A percentile compares a stretch with the other conserved stretches of the same genome.
These are phyloP conservation scores for Candida xyloterini DNA, from an alignment of 805 yeast genomes.

Conservation along the genomic window DNA sequence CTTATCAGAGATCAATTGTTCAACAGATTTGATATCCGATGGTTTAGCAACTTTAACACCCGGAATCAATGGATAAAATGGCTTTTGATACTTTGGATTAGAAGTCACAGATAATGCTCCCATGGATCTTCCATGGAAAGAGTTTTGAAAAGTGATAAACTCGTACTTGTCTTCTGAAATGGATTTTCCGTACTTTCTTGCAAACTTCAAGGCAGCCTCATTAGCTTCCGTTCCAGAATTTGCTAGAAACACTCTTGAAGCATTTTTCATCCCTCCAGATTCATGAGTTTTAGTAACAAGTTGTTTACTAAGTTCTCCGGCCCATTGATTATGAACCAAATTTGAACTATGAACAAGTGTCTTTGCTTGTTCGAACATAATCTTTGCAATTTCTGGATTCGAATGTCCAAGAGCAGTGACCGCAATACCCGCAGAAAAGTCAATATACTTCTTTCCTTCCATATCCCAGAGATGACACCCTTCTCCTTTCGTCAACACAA, in stretches of 20 bases:
- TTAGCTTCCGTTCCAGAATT: slow-evolving; percentile 62
- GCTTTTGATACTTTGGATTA: slow-evolving; percentile 87
- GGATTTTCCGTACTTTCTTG: slow-evolving; percentile 73
- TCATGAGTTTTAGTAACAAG: slow-evolving; percentile 65
- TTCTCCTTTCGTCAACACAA: slow-evolving; percentile 75
- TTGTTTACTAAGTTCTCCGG: slow-evolving; percentile 72
- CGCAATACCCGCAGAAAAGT: slow-evolving; percentile 95
- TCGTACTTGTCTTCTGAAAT: slow-evolving; percentile 59
- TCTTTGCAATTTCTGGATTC: slow-evolving; percentile 67
- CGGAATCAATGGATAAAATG: slow-evolving; percentile 89
- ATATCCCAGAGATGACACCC: slow-evolving; percentile 82
- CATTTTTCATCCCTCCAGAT: slow-evolving; percentile 78
- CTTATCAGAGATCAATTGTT: slow-evolving; percentile 51
- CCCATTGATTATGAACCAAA: slow-evolving; percentile 78
- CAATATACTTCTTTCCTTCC: slow-evolving; percentile 75
- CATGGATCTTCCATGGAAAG: slow-evolving; percentile 94
- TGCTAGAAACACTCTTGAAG: slow-evolving; percentile 66
- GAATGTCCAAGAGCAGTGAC: slow-evolving; percentile 94
- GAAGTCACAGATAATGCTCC: slow-evolving; percentile 93
- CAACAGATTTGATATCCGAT: slow-evolving; percentile 58
- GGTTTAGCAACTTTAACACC: slow-evolving; percentile 72
- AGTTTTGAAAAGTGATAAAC: slow-evolving; percentile 79
- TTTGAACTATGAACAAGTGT: slow-evolving; percentile 83
- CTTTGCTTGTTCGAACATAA: slow-evolving; percentile 67
- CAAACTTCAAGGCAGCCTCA: slow-evolving; percentile 60